These are phyloP conservation scores for Fusarium staphyleae DNA, from an alignment of 2,329 filamentous ascomycete species.

Conservation along the genomic window DNA sequence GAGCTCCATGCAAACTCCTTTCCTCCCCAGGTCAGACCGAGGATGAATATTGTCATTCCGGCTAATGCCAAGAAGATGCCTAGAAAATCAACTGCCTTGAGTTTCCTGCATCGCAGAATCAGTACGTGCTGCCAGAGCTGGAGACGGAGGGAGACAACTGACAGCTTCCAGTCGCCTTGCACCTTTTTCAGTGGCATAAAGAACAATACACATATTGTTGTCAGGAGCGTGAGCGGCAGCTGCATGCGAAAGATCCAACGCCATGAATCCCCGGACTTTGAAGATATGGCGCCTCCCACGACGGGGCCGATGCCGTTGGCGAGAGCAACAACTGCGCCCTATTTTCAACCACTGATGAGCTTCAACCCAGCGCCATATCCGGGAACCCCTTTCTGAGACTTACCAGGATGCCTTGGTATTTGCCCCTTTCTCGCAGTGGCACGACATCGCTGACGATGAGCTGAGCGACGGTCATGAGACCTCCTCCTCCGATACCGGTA, in stretches of 20 bases:
- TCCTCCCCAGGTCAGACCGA: conserved; percentile 66
- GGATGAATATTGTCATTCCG: conserved; percentile 55
- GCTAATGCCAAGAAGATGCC: conserved; percentile 56
- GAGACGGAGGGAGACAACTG: conserved; percentile 14
- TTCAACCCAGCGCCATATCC: fast-evolving
- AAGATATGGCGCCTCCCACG: conserved; percentile 59
- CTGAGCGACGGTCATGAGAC: conserved; percentile 73
- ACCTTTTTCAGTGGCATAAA: conserved; percentile 65
- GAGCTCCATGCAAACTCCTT: conserved; percentile 64
- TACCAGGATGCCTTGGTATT: conserved; percentile 71
- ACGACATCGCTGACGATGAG: conserved; percentile 77
- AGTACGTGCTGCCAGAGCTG: neutral
- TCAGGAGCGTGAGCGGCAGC: conserved; percentile 58
- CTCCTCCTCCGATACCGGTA: conserved; percentile 69
- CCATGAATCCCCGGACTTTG: conserved; percentile 55
- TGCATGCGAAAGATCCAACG: conserved; percentile 64
- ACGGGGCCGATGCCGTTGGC: conserved; percentile 63
- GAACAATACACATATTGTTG: conserved; percentile 56
- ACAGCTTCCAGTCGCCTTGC: conserved; percentile 58
- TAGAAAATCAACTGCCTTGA: conserved; percentile 59
- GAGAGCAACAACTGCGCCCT: conserved; percentile 59
- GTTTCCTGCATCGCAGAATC: conserved; percentile 45
- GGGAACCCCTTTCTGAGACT: neutral
- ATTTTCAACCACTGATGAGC: conserved; percentile 21
- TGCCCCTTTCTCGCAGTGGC: conserved; percentile 70